Conservation (phyloP, 495 filamentous ascomycete species). For the Penicillium lividum region DNA sequence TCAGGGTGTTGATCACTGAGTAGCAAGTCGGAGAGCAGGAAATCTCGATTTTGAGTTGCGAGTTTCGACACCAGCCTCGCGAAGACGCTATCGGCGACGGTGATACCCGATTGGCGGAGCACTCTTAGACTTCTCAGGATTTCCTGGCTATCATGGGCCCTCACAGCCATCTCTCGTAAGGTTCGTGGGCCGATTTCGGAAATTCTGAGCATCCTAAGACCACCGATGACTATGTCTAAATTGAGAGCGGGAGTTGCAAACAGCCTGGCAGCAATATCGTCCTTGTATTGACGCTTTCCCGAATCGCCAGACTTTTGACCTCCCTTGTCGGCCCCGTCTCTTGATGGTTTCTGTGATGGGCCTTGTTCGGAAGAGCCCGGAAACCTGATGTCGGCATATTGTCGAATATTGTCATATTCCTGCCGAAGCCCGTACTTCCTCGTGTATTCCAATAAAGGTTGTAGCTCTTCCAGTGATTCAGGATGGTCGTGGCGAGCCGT, state of each 20-base stretch:
- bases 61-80: slow-evolving; percentile 58
- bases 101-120: slow-evolving; percentile 60
- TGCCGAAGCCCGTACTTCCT: slow-evolving; percentile 31
- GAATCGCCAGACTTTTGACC: neutral
- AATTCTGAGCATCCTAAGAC: slow-evolving; percentile 64
- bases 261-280: slow-evolving; percentile 66
- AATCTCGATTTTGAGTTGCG: slow-evolving; percentile 52
- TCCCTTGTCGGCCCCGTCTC: slow-evolving; percentile 5
- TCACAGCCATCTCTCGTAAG: slow-evolving; percentile 66
- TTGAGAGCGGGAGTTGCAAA: slow-evolving; percentile 70
- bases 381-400: neutral
- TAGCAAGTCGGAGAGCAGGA: slow-evolving; percentile 60
- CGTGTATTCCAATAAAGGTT: slow-evolving; percentile 45
- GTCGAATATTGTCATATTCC: slow-evolving; percentile 13
- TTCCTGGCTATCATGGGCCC: slow-evolving; percentile 54
- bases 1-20: slow-evolving; percentile 75
- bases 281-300: slow-evolving; percentile 30
- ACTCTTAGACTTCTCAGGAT: slow-evolving; percentile 56
- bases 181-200: slow-evolving; percentile 69
- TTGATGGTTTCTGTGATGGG: neutral
- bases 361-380: neutral
- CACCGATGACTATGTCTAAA: slow-evolving; percentile 63
- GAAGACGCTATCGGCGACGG: slow-evolving; percentile 59
- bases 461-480: slow-evolving; percentile 30
- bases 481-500: slow-evolving; percentile 53